Percentiles rank a stretch among this genome's conserved stretches.
Evolutionary conservation across 805 yeast genomes (phyloP).

Genomic region (Ogataea allantospora): DNA sequence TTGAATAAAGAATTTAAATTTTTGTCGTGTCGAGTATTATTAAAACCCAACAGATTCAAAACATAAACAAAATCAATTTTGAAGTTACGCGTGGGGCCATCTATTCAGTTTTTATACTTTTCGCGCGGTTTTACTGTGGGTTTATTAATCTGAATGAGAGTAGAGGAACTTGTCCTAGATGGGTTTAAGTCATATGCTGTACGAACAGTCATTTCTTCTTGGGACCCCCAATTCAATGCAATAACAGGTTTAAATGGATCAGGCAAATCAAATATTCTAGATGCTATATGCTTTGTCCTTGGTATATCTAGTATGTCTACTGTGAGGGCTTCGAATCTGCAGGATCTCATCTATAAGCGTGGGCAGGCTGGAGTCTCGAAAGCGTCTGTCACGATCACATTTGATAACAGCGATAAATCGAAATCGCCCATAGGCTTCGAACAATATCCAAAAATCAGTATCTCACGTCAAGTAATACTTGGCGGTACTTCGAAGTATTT

Average conservation of each 20-base stretch:
- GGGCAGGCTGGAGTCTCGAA: constrained; percentile 98
- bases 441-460: constrained; percentile 72
- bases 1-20: no score
- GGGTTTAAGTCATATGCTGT: constrained; percentile 98
- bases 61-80: background rate
- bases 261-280: constrained; percentile 94
- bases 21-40: constrained; percentile 1
- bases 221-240: constrained; percentile 97
- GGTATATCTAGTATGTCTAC: constrained; percentile 95
- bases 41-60: background rate
- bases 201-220: constrained; percentile 88
- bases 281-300: constrained; percentile 96
- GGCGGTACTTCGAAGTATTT: constrained; percentile 92
- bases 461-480: constrained; percentile 84
- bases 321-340: constrained; percentile 88
- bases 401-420: constrained; percentile 75
- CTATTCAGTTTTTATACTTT: no score
- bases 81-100: background rate
- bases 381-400: constrained; percentile 94
- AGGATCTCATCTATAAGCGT: constrained; percentile 91
- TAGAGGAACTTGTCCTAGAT: constrained; percentile 94
- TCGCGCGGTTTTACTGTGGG: no score
- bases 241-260: constrained; percentile 97
- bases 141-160: no score
- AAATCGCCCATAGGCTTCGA: constrained; percentile 89